These are phyloP conservation scores for Eucalyptus coolabah DNA, from an alignment of 345 rosid genomes.

Conservation along the genomic window DNA sequence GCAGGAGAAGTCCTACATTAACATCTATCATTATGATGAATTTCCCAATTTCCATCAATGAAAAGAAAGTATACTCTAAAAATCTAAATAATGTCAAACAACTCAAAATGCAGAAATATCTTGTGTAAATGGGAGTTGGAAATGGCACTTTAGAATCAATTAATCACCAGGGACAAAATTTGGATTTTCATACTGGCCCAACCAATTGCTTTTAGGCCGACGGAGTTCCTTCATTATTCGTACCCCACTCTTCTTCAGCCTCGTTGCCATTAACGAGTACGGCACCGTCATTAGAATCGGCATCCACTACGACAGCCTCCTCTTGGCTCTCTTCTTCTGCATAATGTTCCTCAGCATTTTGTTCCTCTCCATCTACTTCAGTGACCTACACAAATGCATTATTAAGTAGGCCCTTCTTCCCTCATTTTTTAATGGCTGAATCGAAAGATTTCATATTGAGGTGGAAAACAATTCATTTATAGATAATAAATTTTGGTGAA, in stretches of 20 bases:
- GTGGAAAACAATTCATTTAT: not conserved
- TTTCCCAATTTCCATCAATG: not conserved
- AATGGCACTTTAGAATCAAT: slow-evolving; percentile 49
- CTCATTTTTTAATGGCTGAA: not conserved
- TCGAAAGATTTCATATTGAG: not conserved
- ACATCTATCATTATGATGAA: not conserved
- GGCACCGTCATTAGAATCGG: slow-evolving; percentile 87
- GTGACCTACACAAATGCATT: slow-evolving; percentile 7
- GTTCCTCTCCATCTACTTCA: slow-evolving; percentile 8
- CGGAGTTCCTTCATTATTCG: slow-evolving; percentile 94
- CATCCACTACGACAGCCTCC: slow-evolving; percentile 71
- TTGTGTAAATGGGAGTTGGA: slow-evolving; percentile 35
- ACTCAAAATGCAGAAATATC: not conserved
- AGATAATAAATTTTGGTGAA: not conserved
- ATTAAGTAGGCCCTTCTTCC: not conserved
- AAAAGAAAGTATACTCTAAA: not conserved
- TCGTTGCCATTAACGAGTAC: slow-evolving; percentile 94
- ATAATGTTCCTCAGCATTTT: slow-evolving; percentile 38
- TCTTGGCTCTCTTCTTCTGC: slow-evolving; percentile 76
- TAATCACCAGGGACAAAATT: slow-evolving; percentile 98
- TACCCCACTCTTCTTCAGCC: slow-evolving; percentile 99
- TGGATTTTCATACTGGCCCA: slow-evolving; percentile 77
- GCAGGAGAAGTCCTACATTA: not conserved
- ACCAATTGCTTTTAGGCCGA: slow-evolving; percentile 91
- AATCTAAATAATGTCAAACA: not conserved